Base-by-base conservation (phyloP, 257 asterid genomes). In the Echium plantagineum region DNA sequence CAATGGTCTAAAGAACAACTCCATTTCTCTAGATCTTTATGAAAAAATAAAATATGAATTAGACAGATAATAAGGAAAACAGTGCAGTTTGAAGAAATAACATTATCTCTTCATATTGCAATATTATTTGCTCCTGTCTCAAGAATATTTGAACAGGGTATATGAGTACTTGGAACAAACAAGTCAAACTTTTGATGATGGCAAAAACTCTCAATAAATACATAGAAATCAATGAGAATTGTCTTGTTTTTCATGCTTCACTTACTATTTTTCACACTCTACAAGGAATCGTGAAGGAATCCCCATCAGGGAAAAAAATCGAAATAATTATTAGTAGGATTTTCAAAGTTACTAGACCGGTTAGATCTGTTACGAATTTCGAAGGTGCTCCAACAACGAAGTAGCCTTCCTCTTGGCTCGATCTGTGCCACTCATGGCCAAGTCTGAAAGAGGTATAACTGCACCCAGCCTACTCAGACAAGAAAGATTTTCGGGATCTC, bases 391-490 rank as follows among this genome's bases (percentile, higher is more conserved):
- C 91, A 90, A 52, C 83, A 90, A 72, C 0, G 95, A 83, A 31
- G 69, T 57, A 9, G 96, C 96, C 77, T 90, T 90, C 73, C 96
- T 71, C 77, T 81, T 81, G 0, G 94, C 96, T 64, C 97, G 81
- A 66, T 90, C 97, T 0, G 97, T 78, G 58, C 97, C 97, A 20
- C 61, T 83, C 66, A 65, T 72, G n/a, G 87, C 70, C 24, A 90
- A 74, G 71, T 90, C 96, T 0, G 86, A 47, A 7, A 90, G 84
- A 24, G 95, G 95, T 26, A 80, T 64, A 15, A 72, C 71, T 0
- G 91, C 97, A 0, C 97, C 95, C 6, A 90, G 96, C 69, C 97
- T 73, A 51, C 89, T 67, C 55, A 87, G 59, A 67, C 80, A 78
- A 30, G 89, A 76, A 30, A 90, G 85, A 53, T 83, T 90, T 8